phyloP scores from a whole-genome alignment of 768 basidiomycete genomes.

The Amyloporia xantha region DNA sequence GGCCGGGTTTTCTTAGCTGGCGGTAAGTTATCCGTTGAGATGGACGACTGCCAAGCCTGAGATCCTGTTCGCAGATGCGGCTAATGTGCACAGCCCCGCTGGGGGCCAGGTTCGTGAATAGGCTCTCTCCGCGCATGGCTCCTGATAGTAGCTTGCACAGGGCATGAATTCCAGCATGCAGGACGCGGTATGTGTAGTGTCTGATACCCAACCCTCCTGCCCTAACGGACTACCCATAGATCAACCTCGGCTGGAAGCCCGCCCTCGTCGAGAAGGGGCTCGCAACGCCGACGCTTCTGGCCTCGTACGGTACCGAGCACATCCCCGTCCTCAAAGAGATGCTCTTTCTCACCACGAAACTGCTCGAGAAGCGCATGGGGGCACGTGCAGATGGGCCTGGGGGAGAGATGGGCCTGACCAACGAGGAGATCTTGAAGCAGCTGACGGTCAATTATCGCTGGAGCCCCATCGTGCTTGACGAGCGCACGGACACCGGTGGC shows the following conservation, averaged over 20 bases:
- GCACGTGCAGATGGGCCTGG: neutral
- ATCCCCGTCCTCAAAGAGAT: constrained; percentile 24
- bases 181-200: constrained; percentile 16
- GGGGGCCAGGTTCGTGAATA: constrained; percentile 24
- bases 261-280: constrained; percentile 23
- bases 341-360: constrained; percentile 18
- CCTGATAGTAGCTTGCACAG: neutral
- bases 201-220: neutral
- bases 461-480: constrained; percentile 40
- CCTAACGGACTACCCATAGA: constrained; percentile 5
- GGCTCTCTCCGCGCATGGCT: neutral
- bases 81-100: constrained; percentile 38
- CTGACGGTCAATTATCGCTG: constrained; percentile 46
- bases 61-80: constrained; percentile 32
- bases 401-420: neutral
- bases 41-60: neutral
- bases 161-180: constrained; percentile 26
- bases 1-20: constrained; percentile 40
- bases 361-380: constrained; percentile 1
- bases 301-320: constrained; percentile 24
- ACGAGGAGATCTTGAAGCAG: constrained; percentile 19
- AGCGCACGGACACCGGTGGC: neutral
- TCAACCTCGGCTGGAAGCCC: constrained; percentile 27
- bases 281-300: constrained; percentile 19
- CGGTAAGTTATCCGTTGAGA: constrained; percentile 24